Base-by-base conservation (phyloP, 306 rosid genomes). In the Cyamopsis tetragonoloba region DNA sequence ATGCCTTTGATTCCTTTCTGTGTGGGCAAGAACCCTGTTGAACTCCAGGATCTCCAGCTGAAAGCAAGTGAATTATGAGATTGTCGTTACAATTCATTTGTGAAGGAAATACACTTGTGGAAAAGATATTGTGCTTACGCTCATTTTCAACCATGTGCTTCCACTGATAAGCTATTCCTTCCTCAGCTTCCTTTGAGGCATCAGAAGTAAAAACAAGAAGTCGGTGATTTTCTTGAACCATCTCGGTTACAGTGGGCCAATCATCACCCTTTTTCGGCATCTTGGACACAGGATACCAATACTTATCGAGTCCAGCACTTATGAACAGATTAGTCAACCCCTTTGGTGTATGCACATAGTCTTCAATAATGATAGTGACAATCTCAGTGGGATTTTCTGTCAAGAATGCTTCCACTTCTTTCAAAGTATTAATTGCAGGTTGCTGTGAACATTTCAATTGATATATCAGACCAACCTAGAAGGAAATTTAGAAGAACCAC, bases 21-120 rank as follows among this genome's bases (percentile, higher is more conserved):
- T 86, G 95, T 0, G 90, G 95, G 73, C 97, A 95, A 15, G 91
- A 83, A 42, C 92, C 95, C 3, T 57, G 70, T 50, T 62, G 85
- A 54, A 88, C 86, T 68, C 99, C 99, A 13, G 96, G 97, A 80
- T 95, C 97, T 77, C 99, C 97, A 67, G 97, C 97, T 95, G 96
- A 82, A 85, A 83, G 41, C 72, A 67, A 61, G 67, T 20, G 15
- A 41, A 31, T 54, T 15, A 55, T 3, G 11, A 48, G 56, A 28
- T 35, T n/a, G 31, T 66, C 43, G 56, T 42, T 32, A 39, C 70
- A 61, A 70, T 23, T 44, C 60, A 38, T 53, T 57, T 19, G 47
- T 31, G 55, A 34, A 20, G 19, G 7, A 54, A 19, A 49, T 42
- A 51, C 49, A 37, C 70, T 24, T 35, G n/a, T 10, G 11, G 35